Percentiles rank a stretch among this genome's conserved stretches.
Conservation (phyloP, 148 eudicot species). For the Chenopodium suecicum region DNA sequence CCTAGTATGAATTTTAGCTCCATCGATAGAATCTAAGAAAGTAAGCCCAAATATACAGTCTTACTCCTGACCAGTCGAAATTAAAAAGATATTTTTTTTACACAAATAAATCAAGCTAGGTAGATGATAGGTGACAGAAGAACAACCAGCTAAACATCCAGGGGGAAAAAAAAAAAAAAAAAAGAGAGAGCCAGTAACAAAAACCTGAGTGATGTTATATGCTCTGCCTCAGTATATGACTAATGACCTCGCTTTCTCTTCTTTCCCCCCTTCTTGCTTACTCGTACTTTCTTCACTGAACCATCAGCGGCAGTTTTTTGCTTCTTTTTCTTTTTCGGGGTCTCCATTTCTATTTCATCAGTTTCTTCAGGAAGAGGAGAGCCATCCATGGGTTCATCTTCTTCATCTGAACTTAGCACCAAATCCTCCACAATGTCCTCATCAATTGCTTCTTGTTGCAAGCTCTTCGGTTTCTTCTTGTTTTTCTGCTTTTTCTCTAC, state of each 20-base stretch:
- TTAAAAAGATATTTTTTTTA: not conserved
- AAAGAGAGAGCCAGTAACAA: not conserved
- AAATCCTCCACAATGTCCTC: conserved; percentile 92
- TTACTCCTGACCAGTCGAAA: not conserved
- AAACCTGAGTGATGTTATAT: not conserved
- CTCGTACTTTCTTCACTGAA: conserved; percentile 35
- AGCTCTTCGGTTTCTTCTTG: conserved; percentile 36
- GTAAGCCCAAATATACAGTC: not conserved
- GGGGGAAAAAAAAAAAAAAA: not conserved
- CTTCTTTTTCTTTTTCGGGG: conserved; percentile 33
- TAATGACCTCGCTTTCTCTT: conserved; percentile 56
- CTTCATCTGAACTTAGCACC: conserved; percentile 78
- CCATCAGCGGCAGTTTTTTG: conserved; percentile 25
- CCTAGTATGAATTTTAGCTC: not conserved
- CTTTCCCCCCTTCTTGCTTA: conserved; percentile 41
- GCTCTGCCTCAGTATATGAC: not conserved
- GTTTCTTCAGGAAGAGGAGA: conserved; percentile 21
- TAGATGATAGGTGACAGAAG: not conserved
- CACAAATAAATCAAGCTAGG: not conserved
- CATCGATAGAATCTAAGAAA: not conserved
- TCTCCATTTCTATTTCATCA: conserved; percentile 24
- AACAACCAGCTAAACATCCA: not conserved
- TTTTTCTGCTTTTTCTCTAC: conserved; percentile 44
- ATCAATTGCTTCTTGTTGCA: conserved; percentile 37
- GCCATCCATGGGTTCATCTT: conserved; percentile 39